Conservation (phyloP, 768 basidiomycete genomes). For the Leccinum longicurvipes region DNA sequence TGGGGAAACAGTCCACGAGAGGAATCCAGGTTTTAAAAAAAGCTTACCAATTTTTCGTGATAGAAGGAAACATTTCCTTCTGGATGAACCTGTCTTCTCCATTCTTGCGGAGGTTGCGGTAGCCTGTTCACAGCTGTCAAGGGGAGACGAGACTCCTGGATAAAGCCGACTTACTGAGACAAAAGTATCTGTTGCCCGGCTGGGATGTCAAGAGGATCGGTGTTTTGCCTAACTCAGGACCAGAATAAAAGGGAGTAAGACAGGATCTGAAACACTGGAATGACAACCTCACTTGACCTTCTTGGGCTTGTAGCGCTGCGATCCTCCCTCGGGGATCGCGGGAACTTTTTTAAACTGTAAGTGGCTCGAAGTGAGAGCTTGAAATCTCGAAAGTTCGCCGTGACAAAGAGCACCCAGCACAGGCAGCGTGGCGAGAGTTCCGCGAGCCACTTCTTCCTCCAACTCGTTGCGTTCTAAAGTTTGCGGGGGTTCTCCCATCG, state of each 20-base stretch:
- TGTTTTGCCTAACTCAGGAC: background rate
- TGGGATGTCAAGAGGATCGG: background rate
- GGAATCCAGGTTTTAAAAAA: background rate
- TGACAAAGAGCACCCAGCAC: background rate
- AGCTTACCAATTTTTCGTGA: slow-evolving; percentile 10
- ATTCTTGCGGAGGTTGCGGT: background rate
- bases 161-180: slow-evolving; percentile 1
- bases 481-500: background rate
- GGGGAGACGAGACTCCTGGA: background rate
- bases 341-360: background rate
- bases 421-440: slow-evolving; percentile 6
- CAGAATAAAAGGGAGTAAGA: background rate
- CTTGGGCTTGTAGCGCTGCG: slow-evolving; percentile 9
- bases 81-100: slow-evolving; percentile 10
- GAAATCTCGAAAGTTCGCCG: background rate
- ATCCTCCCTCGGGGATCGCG: slow-evolving; percentile 8
- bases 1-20: background rate
- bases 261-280: background rate
- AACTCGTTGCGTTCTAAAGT: background rate
- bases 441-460: background rate
- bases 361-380: background rate
- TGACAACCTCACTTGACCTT: background rate
- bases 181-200: slow-evolving; percentile 7
- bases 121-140: background rate
- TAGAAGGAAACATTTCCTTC: slow-evolving; percentile 12